Evolutionary conservation across 371 early-diverging fungal species (phyloP).

Genomic region (Smittium mucronatum): DNA sequence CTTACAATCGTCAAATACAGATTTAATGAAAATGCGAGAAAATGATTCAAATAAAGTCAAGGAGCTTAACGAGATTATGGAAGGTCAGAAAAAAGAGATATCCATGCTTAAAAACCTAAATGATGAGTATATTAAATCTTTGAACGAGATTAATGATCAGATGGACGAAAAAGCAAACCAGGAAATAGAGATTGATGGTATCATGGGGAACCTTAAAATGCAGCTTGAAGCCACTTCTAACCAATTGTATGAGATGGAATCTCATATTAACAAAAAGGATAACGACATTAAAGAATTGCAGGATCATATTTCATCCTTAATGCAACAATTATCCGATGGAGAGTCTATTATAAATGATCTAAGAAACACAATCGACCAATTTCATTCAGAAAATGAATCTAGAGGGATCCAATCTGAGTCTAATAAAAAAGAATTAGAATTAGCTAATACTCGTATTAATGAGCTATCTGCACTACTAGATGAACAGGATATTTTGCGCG

Average conservation of each 20-base stretch:
- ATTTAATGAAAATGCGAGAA: constrained; percentile 46
- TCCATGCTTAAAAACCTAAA: constrained; percentile 48
- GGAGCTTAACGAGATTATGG: constrained; percentile 15
- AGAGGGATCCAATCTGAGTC: constrained; percentile 23
- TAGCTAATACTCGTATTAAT: constrained; percentile 29
- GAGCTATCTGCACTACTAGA: constrained; percentile 40
- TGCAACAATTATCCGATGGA: constrained; percentile 9
- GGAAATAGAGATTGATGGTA: constrained; percentile 41
- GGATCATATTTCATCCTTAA: not conserved
- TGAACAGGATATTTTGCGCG: constrained; percentile 45
- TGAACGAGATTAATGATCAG: constrained; percentile 43
- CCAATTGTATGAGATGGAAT: constrained; percentile 2
- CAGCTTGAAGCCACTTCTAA: constrained; percentile 33
- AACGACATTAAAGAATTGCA: constrained; percentile 21
- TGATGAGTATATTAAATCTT: constrained; percentile 28
- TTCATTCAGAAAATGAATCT: constrained; percentile 25
- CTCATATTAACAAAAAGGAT: constrained; percentile 35
- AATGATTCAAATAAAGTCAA: not conserved
- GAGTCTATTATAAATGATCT: not conserved
- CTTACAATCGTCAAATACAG: constrained; percentile 38
- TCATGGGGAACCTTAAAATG: constrained; percentile 42
- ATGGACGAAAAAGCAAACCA: constrained; percentile 24
- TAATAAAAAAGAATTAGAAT: constrained; percentile 34
- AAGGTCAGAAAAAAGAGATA: constrained; percentile 42
- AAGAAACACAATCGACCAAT: constrained; percentile 19